Base-by-base conservation (phyloP, 495 filamentous ascomycete species). In the Aspergillus avenaceus region DNA sequence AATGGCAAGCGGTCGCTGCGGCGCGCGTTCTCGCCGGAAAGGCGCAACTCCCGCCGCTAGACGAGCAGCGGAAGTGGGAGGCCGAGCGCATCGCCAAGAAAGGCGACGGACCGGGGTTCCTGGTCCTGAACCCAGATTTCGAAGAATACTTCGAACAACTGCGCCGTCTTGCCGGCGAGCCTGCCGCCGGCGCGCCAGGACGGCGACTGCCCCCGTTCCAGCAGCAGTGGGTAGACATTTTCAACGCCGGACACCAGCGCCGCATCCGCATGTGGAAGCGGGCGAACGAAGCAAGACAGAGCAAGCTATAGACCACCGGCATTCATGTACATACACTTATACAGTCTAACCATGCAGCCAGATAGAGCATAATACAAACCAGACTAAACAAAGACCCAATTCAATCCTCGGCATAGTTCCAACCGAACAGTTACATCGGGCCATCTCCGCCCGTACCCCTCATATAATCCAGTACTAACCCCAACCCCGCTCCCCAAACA, bases 1-100 rank as follows among this genome's bases (percentile, higher is more conserved):
- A 84, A 63, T 83, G 76, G 75, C 81, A 84, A 59, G 80, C 80
- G 12, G 79, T 83, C 1, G 72, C 75, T 0, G 73, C 76, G 0
- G 81, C 80, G 0, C 75, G 81, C 5, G 69, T 78, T 5, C 64
- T 83, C 1, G 75, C 81, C 0, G 80, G 81, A n/a, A 65, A 69
- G 12, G 72, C 69, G 0, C 52, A 50, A 7, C 56, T 84, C 9
- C 80, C 80, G 0, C 42, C 67, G 0, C 14, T 64, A 0, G 45
- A 54, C 1, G 73, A 73, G 50, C 77, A 77, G 56, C 53, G 64
- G 45, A 65, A 64, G 41, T 84, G 80, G 80, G 80, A 84, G 52
- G 41, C 55, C 0, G 69, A 74, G 2, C 64, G 80, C 3, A 73
- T 82, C 21, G 66, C 67, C 2, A 26, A 32, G n/a, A 73, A 68